phyloP scores from a whole-genome alignment of 352 stramenopile species.

The Halophytophthora batemanensis region DNA sequence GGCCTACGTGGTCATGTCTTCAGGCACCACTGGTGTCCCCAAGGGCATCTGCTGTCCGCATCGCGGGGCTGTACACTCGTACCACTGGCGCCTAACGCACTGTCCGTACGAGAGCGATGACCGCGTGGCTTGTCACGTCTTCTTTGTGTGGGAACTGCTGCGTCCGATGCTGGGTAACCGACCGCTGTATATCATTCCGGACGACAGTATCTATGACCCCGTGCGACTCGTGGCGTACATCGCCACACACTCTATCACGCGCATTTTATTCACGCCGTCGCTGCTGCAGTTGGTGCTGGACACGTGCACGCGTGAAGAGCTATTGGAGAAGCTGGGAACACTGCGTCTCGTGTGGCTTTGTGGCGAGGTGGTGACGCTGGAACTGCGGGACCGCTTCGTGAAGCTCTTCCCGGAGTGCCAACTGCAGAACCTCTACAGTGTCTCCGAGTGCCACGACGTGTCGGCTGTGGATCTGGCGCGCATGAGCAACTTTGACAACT shows the following conservation, averaged over 20 bases:
- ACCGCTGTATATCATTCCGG: slow-evolving; percentile 90
- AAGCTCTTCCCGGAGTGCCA: slow-evolving; percentile 79
- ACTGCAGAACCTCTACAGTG: slow-evolving; percentile 93
- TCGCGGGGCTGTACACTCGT: slow-evolving; percentile 90
- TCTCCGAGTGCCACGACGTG: slow-evolving; percentile 93
- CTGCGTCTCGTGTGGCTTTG: slow-evolving; percentile 90
- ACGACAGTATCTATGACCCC: slow-evolving; percentile 92
- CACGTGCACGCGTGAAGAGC: slow-evolving; percentile 47
- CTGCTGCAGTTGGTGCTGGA: slow-evolving; percentile 88
- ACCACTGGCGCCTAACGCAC: slow-evolving; percentile 86
- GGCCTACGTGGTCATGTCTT: slow-evolving; percentile 93
- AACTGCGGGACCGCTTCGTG: slow-evolving; percentile 85
- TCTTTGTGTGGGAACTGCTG: slow-evolving; percentile 95
- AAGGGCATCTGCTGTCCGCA: slow-evolving; percentile 94
- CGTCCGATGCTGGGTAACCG: slow-evolving; percentile 87
- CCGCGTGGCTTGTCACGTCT: slow-evolving; percentile 90
- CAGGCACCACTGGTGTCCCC: slow-evolving; percentile 88
- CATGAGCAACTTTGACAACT: slow-evolving; percentile 70
- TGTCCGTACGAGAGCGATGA: slow-evolving; percentile 72
- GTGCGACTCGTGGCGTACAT: slow-evolving; percentile 77
- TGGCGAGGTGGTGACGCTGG: slow-evolving; percentile 91
- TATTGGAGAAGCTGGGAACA: slow-evolving; percentile 56
- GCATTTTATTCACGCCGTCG: slow-evolving; percentile 93
- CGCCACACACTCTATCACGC: slow-evolving; percentile 74
- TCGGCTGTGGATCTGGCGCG: slow-evolving; percentile 76